Base-by-base conservation (phyloP, 176 grass and related monocot genomes). In the Microstegium vimineum region DNA sequence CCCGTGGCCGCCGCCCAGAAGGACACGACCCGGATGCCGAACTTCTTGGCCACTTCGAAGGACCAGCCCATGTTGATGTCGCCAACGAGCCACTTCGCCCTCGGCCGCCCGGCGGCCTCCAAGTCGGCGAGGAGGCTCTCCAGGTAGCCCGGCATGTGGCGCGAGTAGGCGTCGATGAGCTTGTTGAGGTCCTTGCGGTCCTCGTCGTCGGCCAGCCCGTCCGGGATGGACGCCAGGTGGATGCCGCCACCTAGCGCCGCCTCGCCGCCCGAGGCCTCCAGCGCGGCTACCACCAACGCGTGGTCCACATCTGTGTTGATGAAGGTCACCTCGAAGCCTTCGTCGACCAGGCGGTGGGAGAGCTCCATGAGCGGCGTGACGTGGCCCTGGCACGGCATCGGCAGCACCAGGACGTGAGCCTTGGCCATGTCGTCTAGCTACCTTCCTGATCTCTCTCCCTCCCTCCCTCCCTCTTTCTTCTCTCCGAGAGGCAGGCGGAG, bases 241-340 rank as follows among this genome's bases (percentile, higher is more conserved):
- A 97, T 92, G 60, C 87, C 83, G 37, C 12, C 41, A 12, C 41
- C 43, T 45, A 45, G 43, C 43, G 43, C 43, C 43, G 43, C 13
- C 3, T 3, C 61, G 52, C 61, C 76, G 40, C 17, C 60, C 38
- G 33, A 79, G 10, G 64, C 38, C 37, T 66, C 78, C 71, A 70
- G 83, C 47, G 79, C 82, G 2, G 47, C 30, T 5, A 89, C 11
- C n/a, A 94, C 73, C 17, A 84, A 75, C 60, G 49, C 79, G 41
- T 90, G 88, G 88, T 90, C 61, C 42, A 95, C 87, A 45, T 92
- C 84, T 10, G 93, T 94, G 90, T 94, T 94, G 69, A 92, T 43
- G 62, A 94, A 92, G 82, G 90, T 94, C 54, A 94, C 84, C 78
- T 94, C 76, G 84, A 94, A 87, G 16, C 90, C 93, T 26, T 83